phyloP scores from a whole-genome alignment of 768 basidiomycete species.

The Phylloporus sp. region DNA sequence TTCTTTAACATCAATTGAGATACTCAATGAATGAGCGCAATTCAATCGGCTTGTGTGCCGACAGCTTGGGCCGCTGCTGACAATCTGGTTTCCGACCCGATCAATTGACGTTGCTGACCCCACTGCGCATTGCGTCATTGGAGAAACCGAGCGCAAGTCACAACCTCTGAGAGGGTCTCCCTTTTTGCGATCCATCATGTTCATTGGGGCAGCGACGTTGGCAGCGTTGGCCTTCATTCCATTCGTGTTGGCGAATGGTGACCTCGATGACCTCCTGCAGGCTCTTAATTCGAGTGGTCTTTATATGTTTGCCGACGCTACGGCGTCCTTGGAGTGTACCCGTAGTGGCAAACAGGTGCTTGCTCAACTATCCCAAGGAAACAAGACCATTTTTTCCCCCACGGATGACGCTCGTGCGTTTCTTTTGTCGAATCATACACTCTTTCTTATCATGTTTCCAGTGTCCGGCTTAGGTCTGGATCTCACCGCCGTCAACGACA shows the following conservation, averaged over 20 bases:
- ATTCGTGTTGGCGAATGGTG: constrained; percentile 29
- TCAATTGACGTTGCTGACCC: background rate
- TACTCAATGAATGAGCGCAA: background rate
- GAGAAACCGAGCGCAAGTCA: background rate
- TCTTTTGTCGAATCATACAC: background rate
- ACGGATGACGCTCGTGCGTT: constrained; percentile 51
- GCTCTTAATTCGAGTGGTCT: constrained; percentile 39
- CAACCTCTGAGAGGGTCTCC: background rate
- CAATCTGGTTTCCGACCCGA: background rate
- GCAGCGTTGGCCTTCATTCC: constrained; percentile 23
- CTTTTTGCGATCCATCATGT: constrained; percentile 14
- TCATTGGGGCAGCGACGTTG: constrained; percentile 4
- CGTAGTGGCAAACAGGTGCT: constrained; percentile 42
- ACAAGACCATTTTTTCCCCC: constrained; percentile 55
- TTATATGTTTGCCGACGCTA: constrained; percentile 37
- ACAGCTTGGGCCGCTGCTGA: background rate
- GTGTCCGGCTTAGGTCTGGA: constrained; percentile 4
- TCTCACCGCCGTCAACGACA: constrained; percentile 29
- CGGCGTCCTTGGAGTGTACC: constrained; percentile 41
- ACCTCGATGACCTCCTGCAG: constrained; percentile 31
- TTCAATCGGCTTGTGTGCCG: background rate
- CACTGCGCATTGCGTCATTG: constrained; percentile 31
- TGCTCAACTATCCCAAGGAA: constrained; percentile 37
- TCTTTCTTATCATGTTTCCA: constrained; percentile 8
- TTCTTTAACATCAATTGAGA: no score